These are phyloP conservation scores for Xylariaceae sp. DNA, from an alignment of 2,329 filamentous ascomycete species.

Conservation along the genomic window DNA sequence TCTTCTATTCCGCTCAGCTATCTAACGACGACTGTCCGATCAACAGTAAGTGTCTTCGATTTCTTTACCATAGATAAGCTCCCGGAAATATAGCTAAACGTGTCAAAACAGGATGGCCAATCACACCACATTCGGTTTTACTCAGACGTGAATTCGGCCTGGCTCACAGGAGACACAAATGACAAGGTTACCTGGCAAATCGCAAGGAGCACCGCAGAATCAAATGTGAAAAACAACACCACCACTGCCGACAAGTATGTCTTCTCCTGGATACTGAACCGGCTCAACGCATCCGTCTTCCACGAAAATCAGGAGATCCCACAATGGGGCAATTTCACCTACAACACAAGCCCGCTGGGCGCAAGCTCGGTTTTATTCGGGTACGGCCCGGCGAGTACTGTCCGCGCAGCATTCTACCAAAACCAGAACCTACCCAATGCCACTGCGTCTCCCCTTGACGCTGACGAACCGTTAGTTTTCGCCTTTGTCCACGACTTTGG, in stretches of 20 bases:
- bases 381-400: slow-evolving; percentile 24
- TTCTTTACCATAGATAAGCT: background rate
- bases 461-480: slow-evolving; percentile 66
- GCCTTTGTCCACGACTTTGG: slow-evolving; percentile 55
- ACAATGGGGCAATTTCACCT: slow-evolving; percentile 65
- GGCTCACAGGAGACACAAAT: slow-evolving; percentile 69
- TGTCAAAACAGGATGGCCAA: slow-evolving; percentile 17
- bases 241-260: slow-evolving; percentile 68
- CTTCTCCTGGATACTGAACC: slow-evolving; percentile 53
- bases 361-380: slow-evolving; percentile 24
- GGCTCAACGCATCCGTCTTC: slow-evolving; percentile 68
- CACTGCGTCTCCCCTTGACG: slow-evolving; percentile 49
- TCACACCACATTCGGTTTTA: slow-evolving; percentile 60
- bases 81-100: background rate
- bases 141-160: slow-evolving; percentile 66
- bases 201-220: slow-evolving; percentile 40
- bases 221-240: slow-evolving; percentile 31
- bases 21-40: slow-evolving; percentile 63
- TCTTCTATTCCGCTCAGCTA: slow-evolving; percentile 79
- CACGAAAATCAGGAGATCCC: slow-evolving; percentile 57
- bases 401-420: slow-evolving; percentile 59
- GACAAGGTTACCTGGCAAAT: slow-evolving; percentile 66
- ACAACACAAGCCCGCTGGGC: slow-evolving; percentile 47
- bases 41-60: slow-evolving; percentile 32
- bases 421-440: slow-evolving; percentile 55